A percentile compares a stretch with the other conserved stretches of the same genome.
Evolutionary conservation across 2,329 filamentous ascomycete species (phyloP).

Genomic region (Curvularia lunata): DNA sequence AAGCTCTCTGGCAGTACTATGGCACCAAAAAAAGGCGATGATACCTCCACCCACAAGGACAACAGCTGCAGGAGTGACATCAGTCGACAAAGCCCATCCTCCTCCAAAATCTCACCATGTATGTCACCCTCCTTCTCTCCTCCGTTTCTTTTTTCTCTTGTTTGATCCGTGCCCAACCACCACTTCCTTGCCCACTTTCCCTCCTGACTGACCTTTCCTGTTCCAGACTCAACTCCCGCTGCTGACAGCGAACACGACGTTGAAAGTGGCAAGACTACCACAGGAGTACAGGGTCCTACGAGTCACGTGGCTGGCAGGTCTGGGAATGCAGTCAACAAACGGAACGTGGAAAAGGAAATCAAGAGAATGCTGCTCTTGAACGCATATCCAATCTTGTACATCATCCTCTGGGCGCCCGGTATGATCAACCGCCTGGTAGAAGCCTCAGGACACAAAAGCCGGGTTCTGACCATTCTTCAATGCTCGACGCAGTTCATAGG

Average conservation of each 20-base stretch:
- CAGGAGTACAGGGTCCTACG: neutral
- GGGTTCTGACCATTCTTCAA: slow-evolving; percentile 21
- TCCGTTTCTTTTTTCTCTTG: neutral
- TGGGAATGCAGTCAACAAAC: neutral
- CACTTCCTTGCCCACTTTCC: no score
- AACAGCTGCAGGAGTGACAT: neutral
- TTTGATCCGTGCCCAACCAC: no score
- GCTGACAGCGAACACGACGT: neutral
- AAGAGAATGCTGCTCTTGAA: slow-evolving; percentile 42
- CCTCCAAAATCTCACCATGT: neutral
- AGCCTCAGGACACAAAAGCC: slow-evolving; percentile 17
- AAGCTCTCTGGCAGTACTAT: slow-evolving; percentile 15
- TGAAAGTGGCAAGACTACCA: neutral
- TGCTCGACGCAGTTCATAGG: slow-evolving; percentile 32
- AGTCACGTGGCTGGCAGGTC: neutral
- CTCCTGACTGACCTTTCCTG: neutral
- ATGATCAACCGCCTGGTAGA: slow-evolving; percentile 34
- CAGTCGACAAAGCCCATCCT: neutral
- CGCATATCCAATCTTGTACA: slow-evolving; percentile 44
- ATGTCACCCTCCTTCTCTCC: neutral
- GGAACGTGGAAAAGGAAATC: slow-evolving; percentile 28
- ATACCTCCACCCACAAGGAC: neutral
- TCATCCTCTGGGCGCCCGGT: slow-evolving; percentile 45
- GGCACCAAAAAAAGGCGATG: neutral
- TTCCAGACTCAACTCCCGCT: neutral